Percentiles rank a stretch among this genome's conserved stretches.
Evolutionary conservation across 225 moss, liverwort and hornwort genomes (phyloP).

Genomic region (Anthoceros angustus): DNA sequence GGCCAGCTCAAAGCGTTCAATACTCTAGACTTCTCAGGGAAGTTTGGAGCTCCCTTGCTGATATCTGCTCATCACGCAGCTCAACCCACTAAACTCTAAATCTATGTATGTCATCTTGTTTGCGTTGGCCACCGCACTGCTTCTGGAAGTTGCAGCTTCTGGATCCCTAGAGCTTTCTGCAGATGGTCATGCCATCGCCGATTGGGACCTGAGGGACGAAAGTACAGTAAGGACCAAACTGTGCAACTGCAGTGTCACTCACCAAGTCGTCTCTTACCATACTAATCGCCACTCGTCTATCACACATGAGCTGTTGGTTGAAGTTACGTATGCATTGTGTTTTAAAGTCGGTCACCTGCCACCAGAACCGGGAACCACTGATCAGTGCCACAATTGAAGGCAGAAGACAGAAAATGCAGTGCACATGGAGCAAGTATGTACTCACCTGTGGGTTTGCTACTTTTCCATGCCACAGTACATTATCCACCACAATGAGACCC

Average conservation of each 20-base stretch:
- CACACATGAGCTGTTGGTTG: constrained; percentile 48
- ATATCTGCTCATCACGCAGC: too few relatives aligned
- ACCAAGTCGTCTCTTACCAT: constrained; percentile 27
- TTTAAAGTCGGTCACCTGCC: constrained; percentile 44
- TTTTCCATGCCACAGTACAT: constrained; percentile 85
- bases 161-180: constrained; percentile 31
- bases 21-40: too few relatives aligned
- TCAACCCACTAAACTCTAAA: too few relatives aligned
- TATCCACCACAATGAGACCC: constrained; percentile 77
- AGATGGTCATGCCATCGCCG: constrained; percentile 91
- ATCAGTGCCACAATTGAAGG: not conserved
- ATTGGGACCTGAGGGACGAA: constrained; percentile 45
- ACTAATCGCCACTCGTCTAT: constrained; percentile 51
- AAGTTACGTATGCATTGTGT: constrained; percentile 66
- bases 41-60: too few relatives aligned
- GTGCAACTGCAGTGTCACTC: too few relatives aligned
- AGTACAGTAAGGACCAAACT: not conserved
- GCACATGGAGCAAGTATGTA: not conserved
- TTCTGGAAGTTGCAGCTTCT: not conserved
- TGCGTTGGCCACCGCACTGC: not conserved
- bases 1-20: too few relatives aligned
- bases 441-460: constrained; percentile 70
- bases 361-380: constrained; percentile 4
- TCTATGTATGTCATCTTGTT: too few relatives aligned
- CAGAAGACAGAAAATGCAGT: not conserved